These are phyloP conservation scores for Nannizziopsis arthrosporioides DNA, from an alignment of 2,329 filamentous ascomycete genomes.

Conservation along the genomic window DNA sequence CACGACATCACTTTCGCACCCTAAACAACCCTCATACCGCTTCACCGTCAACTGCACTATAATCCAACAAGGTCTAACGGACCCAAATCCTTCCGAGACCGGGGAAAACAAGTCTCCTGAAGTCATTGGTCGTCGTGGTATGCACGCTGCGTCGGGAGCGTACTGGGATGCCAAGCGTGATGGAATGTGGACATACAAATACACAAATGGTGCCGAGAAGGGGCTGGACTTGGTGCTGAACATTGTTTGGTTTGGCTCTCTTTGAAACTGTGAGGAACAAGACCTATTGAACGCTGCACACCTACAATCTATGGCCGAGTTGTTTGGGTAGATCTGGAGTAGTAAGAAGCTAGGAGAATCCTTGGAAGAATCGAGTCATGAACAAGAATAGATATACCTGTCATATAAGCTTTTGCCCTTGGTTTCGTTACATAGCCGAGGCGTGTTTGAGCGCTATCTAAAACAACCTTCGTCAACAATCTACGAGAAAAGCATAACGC, in stretches of 20 bases:
- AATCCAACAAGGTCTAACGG: constrained; percentile 64
- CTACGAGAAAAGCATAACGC: too few relatives aligned
- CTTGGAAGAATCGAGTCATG: too few relatives aligned
- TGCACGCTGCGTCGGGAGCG: constrained; percentile 41
- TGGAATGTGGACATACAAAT: constrained; percentile 44
- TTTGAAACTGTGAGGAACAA: constrained; percentile 9
- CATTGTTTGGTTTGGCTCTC: constrained; percentile 37
- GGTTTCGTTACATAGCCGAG: too few relatives aligned
- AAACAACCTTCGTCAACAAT: too few relatives aligned
- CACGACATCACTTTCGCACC: constrained; percentile 10
- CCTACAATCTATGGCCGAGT: not conserved
- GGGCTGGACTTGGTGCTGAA: constrained; percentile 40
- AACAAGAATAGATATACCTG: too few relatives aligned
- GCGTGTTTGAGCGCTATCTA: too few relatives aligned
- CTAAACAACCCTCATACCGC: constrained; percentile 57
- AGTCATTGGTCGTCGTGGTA: constrained; percentile 62
- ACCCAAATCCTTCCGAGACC: constrained; percentile 39
- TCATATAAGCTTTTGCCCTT: too few relatives aligned
- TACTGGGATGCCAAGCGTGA: constrained; percentile 43
- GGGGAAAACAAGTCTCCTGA: constrained; percentile 24
- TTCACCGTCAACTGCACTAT: constrained; percentile 97
- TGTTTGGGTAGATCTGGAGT: not conserved
- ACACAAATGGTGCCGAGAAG: constrained; percentile 36
- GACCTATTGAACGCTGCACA: too few relatives aligned
- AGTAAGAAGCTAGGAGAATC: not conserved